Base-by-base conservation (phyloP, 352 stramenopile genomes). In the Pythium phragmitis region DNA sequence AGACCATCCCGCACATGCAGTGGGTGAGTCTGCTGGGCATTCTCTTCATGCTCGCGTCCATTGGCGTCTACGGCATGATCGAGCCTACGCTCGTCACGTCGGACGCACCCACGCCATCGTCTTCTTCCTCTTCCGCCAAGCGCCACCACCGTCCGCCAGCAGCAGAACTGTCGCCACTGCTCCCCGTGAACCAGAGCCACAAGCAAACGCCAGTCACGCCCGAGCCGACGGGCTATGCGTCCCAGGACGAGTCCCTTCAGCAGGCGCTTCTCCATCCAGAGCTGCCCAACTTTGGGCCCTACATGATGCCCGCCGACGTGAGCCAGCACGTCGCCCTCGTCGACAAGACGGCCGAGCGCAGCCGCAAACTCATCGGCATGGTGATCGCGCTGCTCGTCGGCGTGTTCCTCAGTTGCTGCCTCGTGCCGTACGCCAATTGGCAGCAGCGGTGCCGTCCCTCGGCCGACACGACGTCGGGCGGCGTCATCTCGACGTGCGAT, bases 361-460 rank as follows among this genome's bases (percentile, higher is more conserved):
- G 72, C 13, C 76, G 82, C 16, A 85, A 89, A 57, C 23, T 68
- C 39, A 80, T 91, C 34, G 85, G 85, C 14, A 85, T 85, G 42
- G 50, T 78, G 7, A 59, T 94, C 19, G 85, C 85, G 36, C 50
- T 94, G 13, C 49, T 94, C 2, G 76, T 92, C 9, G 85, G 85
- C 36, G 73, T 73, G 2, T 86, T 94, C 60, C 63, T 94, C 5
- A 87, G 81, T 63, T 87, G 79, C 68, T 90, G 76, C 58, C 77
- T 94, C 53, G 82, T 91, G 63, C 85, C 85, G 47, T 94, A 86
- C 60, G 77, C 83, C 12, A 83, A 88, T 57, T 94, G 85, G 85
- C 85, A 91, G 60, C 69, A 82, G 17, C 36, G 63, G 5, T 94
- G 85, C 47, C 67, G 30, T 21, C 83, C 83, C 17, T 77, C 73